These are phyloP conservation scores for Phylloporus arenicola DNA, from an alignment of 768 basidiomycete genomes.

Conservation along the genomic window DNA sequence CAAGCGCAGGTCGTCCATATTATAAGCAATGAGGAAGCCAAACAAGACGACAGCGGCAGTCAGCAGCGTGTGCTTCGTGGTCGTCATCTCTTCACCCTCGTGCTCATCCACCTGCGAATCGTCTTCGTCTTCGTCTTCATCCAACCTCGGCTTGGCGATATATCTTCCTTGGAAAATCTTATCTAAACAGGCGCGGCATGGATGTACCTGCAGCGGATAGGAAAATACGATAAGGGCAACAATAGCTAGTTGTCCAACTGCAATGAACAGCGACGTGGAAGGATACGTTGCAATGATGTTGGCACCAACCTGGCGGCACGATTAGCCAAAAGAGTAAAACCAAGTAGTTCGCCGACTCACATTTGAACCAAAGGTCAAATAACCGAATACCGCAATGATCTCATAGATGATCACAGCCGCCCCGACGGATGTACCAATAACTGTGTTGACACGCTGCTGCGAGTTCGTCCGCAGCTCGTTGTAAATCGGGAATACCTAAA, in stretches of 20 bases:
- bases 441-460: constrained; percentile 78
- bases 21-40: constrained; percentile 71
- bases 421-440: constrained; percentile 85
- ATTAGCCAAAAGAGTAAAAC: constrained; percentile 1
- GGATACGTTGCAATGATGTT: constrained; percentile 97
- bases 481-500: constrained; percentile 85
- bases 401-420: constrained; percentile 81
- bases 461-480: constrained; percentile 84
- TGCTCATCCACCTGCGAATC: constrained; percentile 47
- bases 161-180: constrained; percentile 66
- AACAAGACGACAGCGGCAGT: constrained; percentile 59
- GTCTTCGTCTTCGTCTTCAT: constrained; percentile 36
- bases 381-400: constrained; percentile 82
- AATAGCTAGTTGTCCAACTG: constrained; percentile 89
- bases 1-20: constrained; percentile 71
- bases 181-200: constrained; percentile 87
- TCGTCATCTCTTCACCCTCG: constrained; percentile 55
- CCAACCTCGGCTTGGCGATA: constrained; percentile 33
- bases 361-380: constrained; percentile 88
- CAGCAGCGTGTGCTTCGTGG: constrained; percentile 61
- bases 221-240: constrained; percentile 86
- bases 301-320: constrained; percentile 58
- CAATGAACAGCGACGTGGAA: constrained; percentile 85
- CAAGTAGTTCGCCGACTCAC: constrained; percentile 34
- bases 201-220: constrained; percentile 92